A percentile compares a stretch with the other conserved stretches of the same genome.
These are phyloP conservation scores for Pseudogymnoascus sp. DNA, from an alignment of 2,329 filamentous ascomycete genomes.

Conservation along the genomic window DNA sequence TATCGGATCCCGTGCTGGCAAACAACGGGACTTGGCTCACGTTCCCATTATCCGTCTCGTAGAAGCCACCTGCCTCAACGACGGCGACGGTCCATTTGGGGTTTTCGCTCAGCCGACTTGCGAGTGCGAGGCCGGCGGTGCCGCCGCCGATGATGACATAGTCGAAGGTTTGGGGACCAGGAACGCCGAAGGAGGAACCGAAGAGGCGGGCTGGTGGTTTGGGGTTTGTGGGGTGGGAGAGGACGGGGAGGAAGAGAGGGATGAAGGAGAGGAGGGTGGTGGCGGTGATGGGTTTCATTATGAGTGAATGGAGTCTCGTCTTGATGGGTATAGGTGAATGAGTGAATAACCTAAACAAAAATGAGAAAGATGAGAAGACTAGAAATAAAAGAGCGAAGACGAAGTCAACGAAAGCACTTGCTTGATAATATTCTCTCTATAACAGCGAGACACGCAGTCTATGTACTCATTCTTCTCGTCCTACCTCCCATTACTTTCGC, in stretches of 20 bases:
- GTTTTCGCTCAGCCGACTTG: constrained; percentile 32
- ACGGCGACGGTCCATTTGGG: constrained; percentile 31
- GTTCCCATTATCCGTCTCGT: constrained; percentile 18
- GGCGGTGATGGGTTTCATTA: background rate
- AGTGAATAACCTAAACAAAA: background rate
- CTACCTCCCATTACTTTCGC: background rate
- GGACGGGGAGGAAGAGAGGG: background rate
- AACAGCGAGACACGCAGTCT: background rate
- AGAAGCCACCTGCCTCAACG: constrained; percentile 34
- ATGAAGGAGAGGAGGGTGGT: background rate
- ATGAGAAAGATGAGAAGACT: background rate
- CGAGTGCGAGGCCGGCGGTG: constrained; percentile 34
- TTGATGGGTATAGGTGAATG: background rate
- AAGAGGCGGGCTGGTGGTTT: background rate
- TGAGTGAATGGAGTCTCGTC: background rate
- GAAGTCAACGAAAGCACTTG: background rate
- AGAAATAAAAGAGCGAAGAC: background rate
- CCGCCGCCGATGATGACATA: constrained; percentile 37
- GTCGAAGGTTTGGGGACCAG: constrained; percentile 27
- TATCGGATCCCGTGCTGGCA: background rate
- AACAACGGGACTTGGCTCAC: constrained; percentile 10
- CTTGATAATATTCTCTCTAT: background rate
- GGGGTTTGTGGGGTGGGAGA: background rate
- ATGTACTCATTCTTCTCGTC: background rate
- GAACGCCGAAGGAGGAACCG: background rate